Evolutionary conservation across 495 filamentous ascomycete genomes (phyloP), one percentile per base, ranked within the genome.

Genomic region (Bryoglossum gracile): DNA sequence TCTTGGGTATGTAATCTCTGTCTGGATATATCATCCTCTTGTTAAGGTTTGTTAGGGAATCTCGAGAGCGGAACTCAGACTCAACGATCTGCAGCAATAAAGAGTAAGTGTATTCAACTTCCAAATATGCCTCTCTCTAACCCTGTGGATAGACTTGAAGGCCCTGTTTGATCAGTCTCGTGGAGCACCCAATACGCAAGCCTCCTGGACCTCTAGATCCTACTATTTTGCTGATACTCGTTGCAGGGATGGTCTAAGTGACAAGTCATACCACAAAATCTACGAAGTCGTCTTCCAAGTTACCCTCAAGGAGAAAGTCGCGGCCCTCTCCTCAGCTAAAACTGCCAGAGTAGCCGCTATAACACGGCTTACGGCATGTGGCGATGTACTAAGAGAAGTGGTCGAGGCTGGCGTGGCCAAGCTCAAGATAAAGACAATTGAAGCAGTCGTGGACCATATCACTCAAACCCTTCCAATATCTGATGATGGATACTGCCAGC

Each of bases 231-330:
- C 58, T 26, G 2, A 35, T 16, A 11, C 8, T 24, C 13, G 11
- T 48, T 44, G 9, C 22, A 57, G 55, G 4, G 38, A 46, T 14
- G 35, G 62, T 13, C 66, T 88, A 43, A 80, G 75, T 40, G 89
- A 95, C 60, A 86, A 84, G 55, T 77, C 75, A 14, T 94, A 84
- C 57, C 86, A 94, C 57, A 76, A 75, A 39, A 80, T 96, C 22
- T 89, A 83, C 52, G 89, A 96, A 58, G 76, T 78, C 0, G 66
- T 98, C 13, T 96, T 96, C 58, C 69, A 73, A 30, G 81, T 78
- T 52, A 67, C 80, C 6, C 69, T 81, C 16, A 58, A 68, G 9
- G 89, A 96, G 49, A 84, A 82, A 58, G 70, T 81, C 21, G 51
- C 67, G 18, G 86, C 80, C 56, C 73, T 80, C 42, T 70, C 70